A percentile compares a stretch with the other conserved stretches of the same genome.
Conservation (phyloP, 1,284 basidiomycete species). For the Apiotrichum sp. region DNA sequence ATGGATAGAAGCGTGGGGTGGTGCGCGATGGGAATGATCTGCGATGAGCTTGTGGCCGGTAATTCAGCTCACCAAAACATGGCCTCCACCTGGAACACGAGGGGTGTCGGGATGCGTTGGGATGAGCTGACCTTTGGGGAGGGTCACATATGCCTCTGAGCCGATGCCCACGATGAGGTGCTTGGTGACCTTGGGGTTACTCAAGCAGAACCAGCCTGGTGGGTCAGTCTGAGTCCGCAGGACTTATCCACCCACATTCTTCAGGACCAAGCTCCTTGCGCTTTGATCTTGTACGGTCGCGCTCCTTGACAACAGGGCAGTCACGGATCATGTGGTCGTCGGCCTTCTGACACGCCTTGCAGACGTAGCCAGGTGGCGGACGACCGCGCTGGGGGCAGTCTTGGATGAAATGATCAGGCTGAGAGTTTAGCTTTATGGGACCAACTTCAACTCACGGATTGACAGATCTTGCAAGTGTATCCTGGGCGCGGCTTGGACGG, state of each 20-base stretch:
- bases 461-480: constrained; percentile 44
- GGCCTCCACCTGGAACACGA: constrained; percentile 81
- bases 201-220: constrained; percentile 93
- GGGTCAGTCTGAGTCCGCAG: neutral
- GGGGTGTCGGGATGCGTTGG: constrained; percentile 56
- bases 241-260: constrained; percentile 45
- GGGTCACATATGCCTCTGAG: constrained; percentile 80
- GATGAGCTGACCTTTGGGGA: constrained; percentile 87
- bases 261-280: constrained; percentile 55
- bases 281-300: constrained; percentile 40
- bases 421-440: constrained; percentile 9
- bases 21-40: constrained; percentile 72
- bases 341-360: constrained; percentile 77
- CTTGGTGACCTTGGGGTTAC: constrained; percentile 82
- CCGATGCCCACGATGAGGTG: constrained; percentile 92
- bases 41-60: constrained; percentile 1
- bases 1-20: constrained; percentile 62
- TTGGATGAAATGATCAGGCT: constrained; percentile 75
- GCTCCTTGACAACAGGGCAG: constrained; percentile 61
- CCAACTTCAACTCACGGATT: constrained; percentile 43
- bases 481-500: constrained; percentile 31
- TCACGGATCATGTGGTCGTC: constrained; percentile 71
- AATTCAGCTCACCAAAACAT: constrained; percentile 57
- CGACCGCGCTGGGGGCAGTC: constrained; percentile 77
- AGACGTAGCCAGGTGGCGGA: constrained; percentile 64